Evolutionary conservation across 1,284 basidiomycete species (phyloP).

Genomic region (Cryptococcus sp.): DNA sequence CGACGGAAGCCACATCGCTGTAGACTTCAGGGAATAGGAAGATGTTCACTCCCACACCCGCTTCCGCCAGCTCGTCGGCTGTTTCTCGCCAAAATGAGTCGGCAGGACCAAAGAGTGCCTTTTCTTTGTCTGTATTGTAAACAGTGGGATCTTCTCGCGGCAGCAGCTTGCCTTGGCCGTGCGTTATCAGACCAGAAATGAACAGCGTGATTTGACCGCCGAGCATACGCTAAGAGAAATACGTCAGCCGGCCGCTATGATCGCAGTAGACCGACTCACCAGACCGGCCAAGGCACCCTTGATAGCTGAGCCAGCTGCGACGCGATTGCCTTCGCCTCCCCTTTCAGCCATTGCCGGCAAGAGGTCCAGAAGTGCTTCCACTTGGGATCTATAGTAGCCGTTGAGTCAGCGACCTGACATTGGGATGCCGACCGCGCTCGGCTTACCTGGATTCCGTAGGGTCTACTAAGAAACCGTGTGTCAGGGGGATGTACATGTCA

Average conservation of each 20-base stretch:
- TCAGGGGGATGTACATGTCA: slow-evolving; percentile 85
- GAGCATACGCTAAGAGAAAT: slow-evolving; percentile 62
- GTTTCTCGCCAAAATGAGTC: slow-evolving; percentile 76
- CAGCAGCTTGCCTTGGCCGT: slow-evolving; percentile 72
- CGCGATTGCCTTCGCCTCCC: slow-evolving; percentile 53
- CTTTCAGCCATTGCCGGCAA: slow-evolving; percentile 67
- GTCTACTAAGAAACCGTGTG: slow-evolving; percentile 75
- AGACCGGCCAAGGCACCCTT: slow-evolving; percentile 72
- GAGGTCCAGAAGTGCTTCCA: slow-evolving; percentile 58
- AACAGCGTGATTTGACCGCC: slow-evolving; percentile 89
- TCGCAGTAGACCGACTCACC: slow-evolving; percentile 55
- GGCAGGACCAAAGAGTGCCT: slow-evolving; percentile 72
- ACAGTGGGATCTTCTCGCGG: slow-evolving; percentile 67
- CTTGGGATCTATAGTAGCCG: slow-evolving; percentile 34
- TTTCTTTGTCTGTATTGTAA: slow-evolving; percentile 90
- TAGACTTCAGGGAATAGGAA: slow-evolving; percentile 82
- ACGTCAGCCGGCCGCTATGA: neutral
- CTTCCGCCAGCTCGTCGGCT: slow-evolving; percentile 83
- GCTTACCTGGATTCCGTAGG: slow-evolving; percentile 68
- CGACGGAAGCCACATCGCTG: slow-evolving; percentile 86
- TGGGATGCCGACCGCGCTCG: neutral
- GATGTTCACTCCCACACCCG: slow-evolving; percentile 86
- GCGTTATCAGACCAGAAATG: slow-evolving; percentile 72
- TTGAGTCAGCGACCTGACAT: neutral
- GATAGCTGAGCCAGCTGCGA: slow-evolving; percentile 79